phyloP scores from a whole-genome alignment of 2,329 filamentous ascomycete species.

The Colletotrichum lentis region DNA sequence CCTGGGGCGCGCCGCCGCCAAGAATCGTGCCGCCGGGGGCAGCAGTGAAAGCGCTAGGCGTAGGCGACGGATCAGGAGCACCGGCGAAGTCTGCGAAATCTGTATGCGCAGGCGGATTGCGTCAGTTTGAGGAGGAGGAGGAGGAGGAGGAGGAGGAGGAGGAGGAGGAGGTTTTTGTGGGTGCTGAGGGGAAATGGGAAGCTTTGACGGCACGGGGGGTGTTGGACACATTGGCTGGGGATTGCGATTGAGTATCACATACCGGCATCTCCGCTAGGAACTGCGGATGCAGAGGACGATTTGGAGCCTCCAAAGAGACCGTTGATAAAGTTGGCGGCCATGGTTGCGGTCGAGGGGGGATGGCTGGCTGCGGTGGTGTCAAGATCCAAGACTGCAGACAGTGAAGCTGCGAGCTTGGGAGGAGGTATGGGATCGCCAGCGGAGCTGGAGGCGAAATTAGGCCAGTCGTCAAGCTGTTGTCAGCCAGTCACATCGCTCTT shows the following conservation, averaged over 20 bases:
- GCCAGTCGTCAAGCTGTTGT: conserved; percentile 33
- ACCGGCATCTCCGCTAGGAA: conserved; percentile 70
- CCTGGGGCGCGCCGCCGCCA: conserved; percentile 54
- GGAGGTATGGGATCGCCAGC: conserved; percentile 34
- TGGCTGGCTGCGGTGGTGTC: conserved; percentile 39
- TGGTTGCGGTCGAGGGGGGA: conserved; percentile 46
- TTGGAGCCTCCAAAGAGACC: conserved; percentile 75
- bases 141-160: no score
- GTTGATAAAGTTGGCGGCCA: conserved; percentile 70
- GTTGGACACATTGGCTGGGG: neutral
- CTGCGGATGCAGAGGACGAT: conserved; percentile 58
- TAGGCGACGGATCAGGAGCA: conserved; percentile 71
- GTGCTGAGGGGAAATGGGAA: conserved; percentile 31
- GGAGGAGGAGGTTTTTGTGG: conserved; percentile 35
- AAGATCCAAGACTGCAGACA: conserved; percentile 36
- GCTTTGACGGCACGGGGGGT: conserved; percentile 21
- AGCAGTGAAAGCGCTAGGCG: conserved; percentile 51
- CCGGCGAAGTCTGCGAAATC: conserved; percentile 95
- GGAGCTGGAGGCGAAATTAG: conserved; percentile 33
- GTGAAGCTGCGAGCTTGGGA: conserved; percentile 36
- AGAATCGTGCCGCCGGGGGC: conserved; percentile 57
- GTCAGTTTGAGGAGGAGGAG: conserved; percentile 42
- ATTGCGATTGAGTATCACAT: conserved; percentile 46
- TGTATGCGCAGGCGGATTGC: conserved; percentile 49
- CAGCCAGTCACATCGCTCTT: conserved; percentile 35